Base-by-base conservation (phyloP, 2,329 filamentous ascomycete species). In the Fusarium dlaminii region DNA sequence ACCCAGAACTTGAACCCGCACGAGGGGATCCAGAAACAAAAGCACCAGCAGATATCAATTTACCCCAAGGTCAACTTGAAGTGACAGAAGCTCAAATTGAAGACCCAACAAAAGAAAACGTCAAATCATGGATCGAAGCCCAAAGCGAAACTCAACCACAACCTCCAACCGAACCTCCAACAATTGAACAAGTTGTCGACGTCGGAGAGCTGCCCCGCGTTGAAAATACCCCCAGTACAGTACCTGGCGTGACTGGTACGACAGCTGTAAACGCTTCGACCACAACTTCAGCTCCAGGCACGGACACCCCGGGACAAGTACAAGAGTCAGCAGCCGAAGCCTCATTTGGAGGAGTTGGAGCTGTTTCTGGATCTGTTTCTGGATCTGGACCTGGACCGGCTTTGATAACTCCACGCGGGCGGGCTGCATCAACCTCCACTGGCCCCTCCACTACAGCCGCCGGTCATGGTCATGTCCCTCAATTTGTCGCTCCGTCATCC, bases 401-500 rank as follows among this genome's bases (percentile, higher is more conserved):
- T 64, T 66, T 66, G 71, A 68, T 65, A 67, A 70, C 65, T 74
- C 77, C 68, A 62, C 73, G 71, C 68, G 48, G 68, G 61, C 62
- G 70, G 67, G 64, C 68, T 74, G 73, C 57, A 63, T 73, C 74
- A 61, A 62, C 74, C 73, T 75, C 65, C 61, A 76, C 74, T 72
- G 62, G 64, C 63, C 74, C 68, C 71, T 72, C 75, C 72, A 73
- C 74, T 66, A 67, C 74, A 57, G 42, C 70, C 70, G 70, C 67
- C 75, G 61, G 73, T 66, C 74, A 77, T 69, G 62, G 74, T 62
- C 75, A 75, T 61, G 83, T 89, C 81, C 86, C 88, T 78, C 87
- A 86, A 73, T 89, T 90, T 81, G 88, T 89, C 78, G 86, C 87
- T 81, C 89, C 89, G 69, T 90, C 88, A 69, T 90, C 88, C 63